Evolutionary conservation across 495 filamentous ascomycete species (phyloP), one percentile per base, ranked within the genome.

Genomic region (Neurospora pannonica): DNA sequence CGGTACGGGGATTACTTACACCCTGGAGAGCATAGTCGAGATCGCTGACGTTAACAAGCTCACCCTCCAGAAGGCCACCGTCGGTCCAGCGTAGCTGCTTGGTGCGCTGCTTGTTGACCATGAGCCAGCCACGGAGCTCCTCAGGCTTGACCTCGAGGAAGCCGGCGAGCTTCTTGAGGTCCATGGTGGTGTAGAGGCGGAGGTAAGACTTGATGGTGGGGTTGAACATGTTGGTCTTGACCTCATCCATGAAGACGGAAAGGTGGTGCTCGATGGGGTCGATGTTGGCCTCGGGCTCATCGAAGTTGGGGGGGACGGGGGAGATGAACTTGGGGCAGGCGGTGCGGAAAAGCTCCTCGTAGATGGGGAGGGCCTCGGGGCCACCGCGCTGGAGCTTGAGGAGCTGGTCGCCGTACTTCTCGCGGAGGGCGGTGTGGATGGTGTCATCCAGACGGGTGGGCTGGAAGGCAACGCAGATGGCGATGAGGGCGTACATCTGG

Each of bases 261-360:
- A 96, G 90, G 83, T 99, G 97, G 87, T 99, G 96, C 83, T 99
- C 94, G 78, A 97, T 90, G 75, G 96, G 97, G 84, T 99, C 96
- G 80, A 98, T 86, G 87, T 99, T 99, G 85, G 92, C 82, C 80
- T 94, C 89, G 70, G 96, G 94, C 86, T 94, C 92, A 79, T 98
- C 97, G 79, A 98, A 99, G 87, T 99, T 94, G 31, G 96, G 96
- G 70, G 95, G 95, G 7, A 95, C 97, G 24, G 96, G 97, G 72
- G 91, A 95, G 89, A 99, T 99, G 88, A 99, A 99, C 86, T 98
- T 98, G 81, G 96, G 96, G 90, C 96, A 99, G 43, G 96, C 93
- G 69, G 90, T 87, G 76, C 92, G 90, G 92, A 99, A 99, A 74
- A 99, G 89, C 85, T 98, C 94, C 87, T 99, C 96, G 79, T 97